These are phyloP conservation scores for Tuber borchii DNA, from an alignment of 495 filamentous ascomycete genomes.

Conservation along the genomic window DNA sequence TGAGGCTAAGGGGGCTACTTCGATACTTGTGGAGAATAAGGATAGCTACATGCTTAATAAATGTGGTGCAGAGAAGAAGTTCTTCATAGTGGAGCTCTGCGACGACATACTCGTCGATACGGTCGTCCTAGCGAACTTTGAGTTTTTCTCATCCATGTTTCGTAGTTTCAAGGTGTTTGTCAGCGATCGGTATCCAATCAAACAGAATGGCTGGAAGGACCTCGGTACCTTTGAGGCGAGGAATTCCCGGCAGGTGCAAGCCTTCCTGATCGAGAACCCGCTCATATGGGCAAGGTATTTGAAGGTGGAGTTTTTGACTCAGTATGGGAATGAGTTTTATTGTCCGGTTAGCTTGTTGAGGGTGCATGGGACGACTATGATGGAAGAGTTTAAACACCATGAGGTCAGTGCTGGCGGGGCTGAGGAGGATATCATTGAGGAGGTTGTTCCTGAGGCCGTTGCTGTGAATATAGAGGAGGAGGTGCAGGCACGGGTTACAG, in stretches of 20 bases:
- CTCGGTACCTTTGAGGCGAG: conserved; percentile 81
- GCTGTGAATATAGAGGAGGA: conserved; percentile 31
- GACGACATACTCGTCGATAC: conserved; percentile 96
- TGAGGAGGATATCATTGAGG: conserved; percentile 41
- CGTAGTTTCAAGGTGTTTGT: conserved; percentile 82
- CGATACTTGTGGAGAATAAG: conserved; percentile 90
- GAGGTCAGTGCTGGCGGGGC: conserved; percentile 50
- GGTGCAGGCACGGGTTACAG: background rate
- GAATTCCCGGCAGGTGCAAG: conserved; percentile 88
- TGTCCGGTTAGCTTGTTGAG: conserved; percentile 85
- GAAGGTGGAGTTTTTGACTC: conserved; percentile 80
- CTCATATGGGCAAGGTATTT: conserved; percentile 93
- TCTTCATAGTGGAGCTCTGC: conserved; percentile 79
- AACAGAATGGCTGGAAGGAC: conserved; percentile 83
- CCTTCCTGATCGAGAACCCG: conserved; percentile 85
- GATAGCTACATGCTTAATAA: conserved; percentile 97
- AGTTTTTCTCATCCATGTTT: conserved; percentile 94
- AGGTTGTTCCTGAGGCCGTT: conserved; percentile 44
- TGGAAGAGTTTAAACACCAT: conserved; percentile 77
- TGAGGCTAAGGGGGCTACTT: conserved; percentile 72
- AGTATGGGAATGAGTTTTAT: conserved; percentile 95
- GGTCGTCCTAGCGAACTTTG: conserved; percentile 90
- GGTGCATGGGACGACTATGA: conserved; percentile 93
- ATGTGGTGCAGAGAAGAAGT: conserved; percentile 81
- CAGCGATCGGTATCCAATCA: conserved; percentile 87